phyloP scores from a whole-genome alignment of 2,329 filamentous ascomycete genomes.

The Fusarium oxysporum region DNA sequence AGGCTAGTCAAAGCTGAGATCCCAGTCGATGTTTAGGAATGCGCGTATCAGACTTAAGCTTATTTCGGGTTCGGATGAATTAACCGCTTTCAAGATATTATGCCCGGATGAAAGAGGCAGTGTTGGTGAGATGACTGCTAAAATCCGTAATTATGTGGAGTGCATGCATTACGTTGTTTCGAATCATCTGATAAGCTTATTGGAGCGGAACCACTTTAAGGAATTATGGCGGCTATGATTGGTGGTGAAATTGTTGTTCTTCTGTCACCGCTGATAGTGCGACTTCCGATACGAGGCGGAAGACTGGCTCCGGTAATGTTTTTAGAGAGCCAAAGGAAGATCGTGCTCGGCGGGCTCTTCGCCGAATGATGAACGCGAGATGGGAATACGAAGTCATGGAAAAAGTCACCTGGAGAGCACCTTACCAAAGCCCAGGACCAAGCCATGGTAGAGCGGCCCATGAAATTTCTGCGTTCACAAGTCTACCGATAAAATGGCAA shows the following conservation, averaged over 20 bases:
- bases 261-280: too few relatives aligned
- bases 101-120: neutral
- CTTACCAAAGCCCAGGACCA: neutral
- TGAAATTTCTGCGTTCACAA: rapidly evolving
- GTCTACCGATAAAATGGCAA: too few relatives aligned
- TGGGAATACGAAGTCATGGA: neutral
- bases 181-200: neutral
- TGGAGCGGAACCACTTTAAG: neutral
- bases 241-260: neutral
- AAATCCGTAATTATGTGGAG: neutral
- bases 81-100: neutral
- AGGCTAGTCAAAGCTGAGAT: neutral
- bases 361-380: too few relatives aligned
- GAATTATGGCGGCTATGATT: rapidly evolving
- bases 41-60: neutral
- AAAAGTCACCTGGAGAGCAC: neutral
- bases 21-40: neutral
- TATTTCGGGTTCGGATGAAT: neutral
- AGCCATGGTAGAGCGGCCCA: too few relatives aligned
- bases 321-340: neutral
- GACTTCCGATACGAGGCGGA: neutral
- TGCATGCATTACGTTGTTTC: neutral
- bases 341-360: rapidly evolving
- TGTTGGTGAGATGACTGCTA: neutral
- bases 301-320: neutral